A percentile compares a stretch with the other conserved stretches of the same genome.
Conservation (phyloP, 2,329 filamentous ascomycete genomes). For the Aspergillus fumigatus region DNA sequence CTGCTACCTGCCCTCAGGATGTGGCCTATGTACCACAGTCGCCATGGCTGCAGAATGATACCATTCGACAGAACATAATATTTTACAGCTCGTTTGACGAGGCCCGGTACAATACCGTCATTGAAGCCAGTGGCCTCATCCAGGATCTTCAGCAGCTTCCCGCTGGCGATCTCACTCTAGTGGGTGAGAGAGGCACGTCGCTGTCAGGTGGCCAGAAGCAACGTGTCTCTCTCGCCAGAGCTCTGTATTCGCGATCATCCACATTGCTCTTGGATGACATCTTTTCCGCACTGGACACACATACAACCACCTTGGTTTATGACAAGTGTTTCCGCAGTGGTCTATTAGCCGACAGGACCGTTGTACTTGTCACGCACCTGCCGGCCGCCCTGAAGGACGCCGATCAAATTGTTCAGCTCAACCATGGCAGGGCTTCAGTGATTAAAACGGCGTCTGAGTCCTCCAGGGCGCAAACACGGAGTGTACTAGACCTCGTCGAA, state of each 20-base stretch:
- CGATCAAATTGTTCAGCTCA: slow-evolving; percentile 13
- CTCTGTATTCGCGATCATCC: slow-evolving; percentile 54
- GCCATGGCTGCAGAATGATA: slow-evolving; percentile 63
- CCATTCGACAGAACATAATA: slow-evolving; percentile 60
- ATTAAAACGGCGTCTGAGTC: slow-evolving; percentile 5
- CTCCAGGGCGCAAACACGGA: background rate
- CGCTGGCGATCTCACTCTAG: slow-evolving; percentile 54
- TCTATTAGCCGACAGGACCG: slow-evolving; percentile 51
- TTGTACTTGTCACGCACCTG: slow-evolving; percentile 53
- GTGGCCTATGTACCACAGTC: slow-evolving; percentile 57
- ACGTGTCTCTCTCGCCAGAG: slow-evolving; percentile 55
- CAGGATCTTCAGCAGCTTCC: slow-evolving; percentile 55
- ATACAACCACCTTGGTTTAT: slow-evolving; percentile 55
- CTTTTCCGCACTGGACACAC: slow-evolving; percentile 57
- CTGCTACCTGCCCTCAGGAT: slow-evolving; percentile 45
- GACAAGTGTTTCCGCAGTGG: slow-evolving; percentile 55
- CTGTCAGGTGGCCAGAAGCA: slow-evolving; percentile 62
- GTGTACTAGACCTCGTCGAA: slow-evolving; percentile 3
- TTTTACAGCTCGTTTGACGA: slow-evolving; percentile 57
- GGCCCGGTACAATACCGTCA: slow-evolving; percentile 53
- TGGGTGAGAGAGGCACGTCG: slow-evolving; percentile 60
- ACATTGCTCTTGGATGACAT: slow-evolving; percentile 57
- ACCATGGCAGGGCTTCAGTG: slow-evolving; percentile 16
- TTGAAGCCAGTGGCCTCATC: slow-evolving; percentile 57
- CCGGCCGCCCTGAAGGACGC: slow-evolving; percentile 22